phyloP scores from a whole-genome alignment of 73 alveolate species.

The Symbiodinium pilosum region DNA sequence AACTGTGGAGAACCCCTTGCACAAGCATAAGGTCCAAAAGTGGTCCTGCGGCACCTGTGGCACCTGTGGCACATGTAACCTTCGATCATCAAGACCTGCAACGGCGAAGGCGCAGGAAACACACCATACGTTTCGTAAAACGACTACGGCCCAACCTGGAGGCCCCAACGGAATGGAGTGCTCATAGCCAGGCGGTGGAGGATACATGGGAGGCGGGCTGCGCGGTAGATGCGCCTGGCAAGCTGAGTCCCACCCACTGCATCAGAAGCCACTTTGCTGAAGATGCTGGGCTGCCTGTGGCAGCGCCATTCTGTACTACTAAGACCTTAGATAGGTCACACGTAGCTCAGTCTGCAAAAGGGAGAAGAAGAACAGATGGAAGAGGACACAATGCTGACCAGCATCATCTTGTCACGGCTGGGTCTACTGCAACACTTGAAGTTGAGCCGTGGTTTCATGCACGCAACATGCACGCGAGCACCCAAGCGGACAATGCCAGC shows the following conservation, averaged over 20 bases:
- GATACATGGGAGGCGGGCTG: constrained; percentile 6
- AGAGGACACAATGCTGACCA: neutral
- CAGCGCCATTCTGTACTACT: constrained; percentile 13
- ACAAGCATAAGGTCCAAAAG: no score
- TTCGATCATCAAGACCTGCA: neutral
- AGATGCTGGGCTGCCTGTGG: neutral
- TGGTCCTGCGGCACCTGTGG: no score
- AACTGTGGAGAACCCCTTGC: no score
- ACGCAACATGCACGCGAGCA: neutral
- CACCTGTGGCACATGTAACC: neutral
- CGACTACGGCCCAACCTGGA: neutral
- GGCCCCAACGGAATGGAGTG: neutral
- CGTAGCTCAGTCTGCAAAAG: no score
- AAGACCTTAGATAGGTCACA: neutral
- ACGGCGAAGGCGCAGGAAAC: neutral
- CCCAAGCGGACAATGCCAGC: neutral
- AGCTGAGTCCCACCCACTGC: no score
- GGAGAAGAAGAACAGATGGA: neutral
- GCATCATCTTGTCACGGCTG: neutral
- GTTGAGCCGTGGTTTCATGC: no score
- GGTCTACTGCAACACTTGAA: no score
- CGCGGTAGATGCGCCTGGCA: constrained; percentile 8
- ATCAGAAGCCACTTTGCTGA: neutral
- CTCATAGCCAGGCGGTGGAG: constrained; percentile 11
- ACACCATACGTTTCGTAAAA: neutral